Conservation (phyloP, 495 filamentous ascomycete genomes). For the Letharia columbiana region DNA sequence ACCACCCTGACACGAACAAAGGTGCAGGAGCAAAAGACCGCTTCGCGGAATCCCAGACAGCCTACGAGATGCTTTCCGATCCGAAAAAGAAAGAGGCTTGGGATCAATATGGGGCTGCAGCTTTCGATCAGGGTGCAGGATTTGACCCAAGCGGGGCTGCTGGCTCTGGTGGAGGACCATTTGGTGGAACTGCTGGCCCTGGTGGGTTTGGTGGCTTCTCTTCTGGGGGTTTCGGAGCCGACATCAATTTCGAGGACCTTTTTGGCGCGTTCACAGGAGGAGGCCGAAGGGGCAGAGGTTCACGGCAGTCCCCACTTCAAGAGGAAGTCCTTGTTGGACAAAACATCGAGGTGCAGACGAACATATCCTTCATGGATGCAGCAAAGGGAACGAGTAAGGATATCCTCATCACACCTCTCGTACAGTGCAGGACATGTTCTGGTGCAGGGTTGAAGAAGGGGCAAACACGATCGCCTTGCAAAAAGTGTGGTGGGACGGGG, state of each 20-base stretch:
- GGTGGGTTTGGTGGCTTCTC: conserved; percentile 42
- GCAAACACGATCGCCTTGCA: conserved; percentile 60
- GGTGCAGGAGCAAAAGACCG: conserved; percentile 84
- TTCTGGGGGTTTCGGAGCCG: conserved; percentile 55
- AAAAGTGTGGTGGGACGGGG: conserved; percentile 76
- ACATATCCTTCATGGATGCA: conserved; percentile 90
- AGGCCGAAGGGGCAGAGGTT: conserved; percentile 48
- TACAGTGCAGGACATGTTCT: conserved; percentile 68
- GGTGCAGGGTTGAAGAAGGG: conserved; percentile 82
- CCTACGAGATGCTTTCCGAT: conserved; percentile 89
- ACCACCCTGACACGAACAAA: conserved; percentile 96
- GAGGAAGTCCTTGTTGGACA: conserved; percentile 77
- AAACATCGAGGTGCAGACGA: conserved; percentile 87
- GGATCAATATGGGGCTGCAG: conserved; percentile 80
- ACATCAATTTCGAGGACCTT: conserved; percentile 92
- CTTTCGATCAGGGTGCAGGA: conserved; percentile 65
- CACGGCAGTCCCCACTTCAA: conserved; percentile 52
- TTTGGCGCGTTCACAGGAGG: conserved; percentile 79
- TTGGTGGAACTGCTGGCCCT: conserved; percentile 46
- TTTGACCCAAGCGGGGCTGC: conserved; percentile 64
- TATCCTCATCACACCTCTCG: conserved; percentile 67
- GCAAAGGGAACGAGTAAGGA: conserved; percentile 78
- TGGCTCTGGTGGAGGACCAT: conserved; percentile 44
- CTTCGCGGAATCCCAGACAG: conserved; percentile 81
- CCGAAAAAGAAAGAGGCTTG: conserved; percentile 84